Evolutionary conservation across 208 protist species (phyloP).

Genomic region (Ichthyophonus hoferi): DNA sequence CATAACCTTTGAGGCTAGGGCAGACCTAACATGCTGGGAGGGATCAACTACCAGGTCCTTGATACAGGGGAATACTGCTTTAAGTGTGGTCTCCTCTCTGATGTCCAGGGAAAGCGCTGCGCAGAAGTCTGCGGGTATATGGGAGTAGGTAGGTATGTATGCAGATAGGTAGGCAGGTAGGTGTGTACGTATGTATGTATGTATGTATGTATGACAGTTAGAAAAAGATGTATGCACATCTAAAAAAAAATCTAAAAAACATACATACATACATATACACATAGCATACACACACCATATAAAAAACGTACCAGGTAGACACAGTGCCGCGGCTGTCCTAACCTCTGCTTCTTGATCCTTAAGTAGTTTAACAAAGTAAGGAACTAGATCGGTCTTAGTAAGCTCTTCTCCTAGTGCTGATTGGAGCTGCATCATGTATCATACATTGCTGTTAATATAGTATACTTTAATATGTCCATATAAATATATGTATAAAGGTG

Average conservation of each 20-base stretch:
- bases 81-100: slow-evolving; percentile 29
- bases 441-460: not conserved
- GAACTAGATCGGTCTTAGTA: slow-evolving; percentile 63
- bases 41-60: slow-evolving; percentile 48
- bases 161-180: too few species aligned
- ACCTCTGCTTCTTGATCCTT: slow-evolving; percentile 80
- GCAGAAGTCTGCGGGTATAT: not conserved
- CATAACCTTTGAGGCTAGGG: slow-evolving; percentile 72
- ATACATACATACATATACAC: not conserved
- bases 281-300: not conserved
- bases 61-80: slow-evolving; percentile 63
- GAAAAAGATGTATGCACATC: too few species aligned
- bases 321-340: slow-evolving; percentile 68
- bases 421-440: not conserved
- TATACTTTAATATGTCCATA: not conserved
- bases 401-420: slow-evolving; percentile 54
- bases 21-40: slow-evolving; percentile 70
- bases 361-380: slow-evolving; percentile 64
- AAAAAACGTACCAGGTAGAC: slow-evolving; percentile 60
- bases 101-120: slow-evolving; percentile 30
- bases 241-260: too few species aligned
- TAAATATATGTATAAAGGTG: not conserved
- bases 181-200: not conserved
- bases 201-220: not conserved
- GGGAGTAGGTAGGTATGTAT: not conserved